Evolutionary conservation across 2,329 filamentous ascomycete genomes (phyloP).

Genomic region (Bipolaris sorokiniana): DNA sequence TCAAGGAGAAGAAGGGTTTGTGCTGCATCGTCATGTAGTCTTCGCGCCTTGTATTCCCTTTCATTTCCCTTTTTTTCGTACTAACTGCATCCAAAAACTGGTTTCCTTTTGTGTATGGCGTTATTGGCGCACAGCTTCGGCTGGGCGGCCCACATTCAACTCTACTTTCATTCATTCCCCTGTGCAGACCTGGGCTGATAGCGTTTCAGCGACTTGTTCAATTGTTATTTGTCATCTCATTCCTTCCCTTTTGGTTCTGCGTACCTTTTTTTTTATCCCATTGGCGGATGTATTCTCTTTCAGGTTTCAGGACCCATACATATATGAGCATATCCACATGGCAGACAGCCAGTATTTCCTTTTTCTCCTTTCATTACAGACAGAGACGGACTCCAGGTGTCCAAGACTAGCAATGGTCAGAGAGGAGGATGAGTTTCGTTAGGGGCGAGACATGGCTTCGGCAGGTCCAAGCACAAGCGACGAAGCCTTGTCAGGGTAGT

Average conservation of each 20-base stretch:
- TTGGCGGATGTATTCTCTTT: conserved; percentile 9
- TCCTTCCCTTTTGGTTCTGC: background rate
- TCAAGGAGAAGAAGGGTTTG: conserved; percentile 66
- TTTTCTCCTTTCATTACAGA: conserved; percentile 14
- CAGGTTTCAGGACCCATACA: conserved; percentile 6
- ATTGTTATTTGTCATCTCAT: conserved; percentile 17
- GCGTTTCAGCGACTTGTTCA: conserved; percentile 44
- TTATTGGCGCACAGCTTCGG: conserved; percentile 23
- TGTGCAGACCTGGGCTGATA: conserved; percentile 34
- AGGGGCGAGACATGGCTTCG: conserved; percentile 18
- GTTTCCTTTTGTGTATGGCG: conserved; percentile 39
- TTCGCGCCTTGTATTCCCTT: conserved; percentile 37
- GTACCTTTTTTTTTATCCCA: background rate
- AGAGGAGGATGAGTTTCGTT: conserved; percentile 16
- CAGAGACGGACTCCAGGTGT: conserved; percentile 14
- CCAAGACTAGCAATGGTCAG: conserved; percentile 18
- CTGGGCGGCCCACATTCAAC: conserved; percentile 17
- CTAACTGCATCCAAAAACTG: conserved; percentile 28
- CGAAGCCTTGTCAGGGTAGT: conserved; percentile 10
- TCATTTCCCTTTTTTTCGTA: conserved; percentile 23
- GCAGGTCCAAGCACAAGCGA: conserved; percentile 29
- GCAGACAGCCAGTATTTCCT: conserved; percentile 14
- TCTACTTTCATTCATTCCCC: conserved; percentile 14
- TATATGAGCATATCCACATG: conserved; percentile 15
- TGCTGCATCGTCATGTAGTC: conserved; percentile 77